Evolutionary conservation across 202 grass and related monocot genomes (phyloP).

Genomic region (Alloteropsis angusta): DNA sequence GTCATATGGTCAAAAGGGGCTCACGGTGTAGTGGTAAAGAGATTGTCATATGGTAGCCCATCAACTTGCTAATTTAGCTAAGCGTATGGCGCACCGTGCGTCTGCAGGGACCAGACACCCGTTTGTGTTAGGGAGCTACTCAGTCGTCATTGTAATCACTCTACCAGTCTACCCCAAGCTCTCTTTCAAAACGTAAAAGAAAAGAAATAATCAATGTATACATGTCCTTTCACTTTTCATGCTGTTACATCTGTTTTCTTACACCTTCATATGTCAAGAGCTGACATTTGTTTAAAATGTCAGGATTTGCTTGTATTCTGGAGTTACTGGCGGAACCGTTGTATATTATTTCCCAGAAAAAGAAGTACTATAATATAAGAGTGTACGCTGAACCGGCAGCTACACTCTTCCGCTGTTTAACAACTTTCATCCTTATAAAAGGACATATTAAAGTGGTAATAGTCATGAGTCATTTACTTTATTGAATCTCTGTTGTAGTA

Average conservation of each 20-base stretch:
- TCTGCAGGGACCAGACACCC: not conserved
- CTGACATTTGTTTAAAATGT: conserved; percentile 23
- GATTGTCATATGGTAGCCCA: not conserved
- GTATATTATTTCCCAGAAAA: conserved; percentile 90
- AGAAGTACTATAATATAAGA: conserved; percentile 74
- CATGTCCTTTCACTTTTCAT: not conserved
- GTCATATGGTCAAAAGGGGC: not conserved
- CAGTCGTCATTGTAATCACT: not conserved
- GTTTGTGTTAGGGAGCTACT: not conserved
- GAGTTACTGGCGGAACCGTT: conserved; percentile 90
- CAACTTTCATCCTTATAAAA: conserved; percentile 68
- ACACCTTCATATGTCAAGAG: not conserved
- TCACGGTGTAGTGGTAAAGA: too few relatives aligned
- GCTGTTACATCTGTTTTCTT: conserved; percentile 6
- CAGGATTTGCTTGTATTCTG: conserved; percentile 90
- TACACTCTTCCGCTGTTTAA: conserved; percentile 69
- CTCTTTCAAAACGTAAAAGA: not conserved
- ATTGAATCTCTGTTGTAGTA: not conserved
- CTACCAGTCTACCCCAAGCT: not conserved
- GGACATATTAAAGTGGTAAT: conserved; percentile 62
- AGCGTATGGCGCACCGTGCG: not conserved
- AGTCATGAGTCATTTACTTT: conserved; percentile 7
- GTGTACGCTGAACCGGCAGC: conserved; percentile 75
- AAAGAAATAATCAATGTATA: not conserved
- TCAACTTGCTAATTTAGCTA: not conserved